These are phyloP conservation scores for Colletotrichum tropicicola DNA, from an alignment of 2,329 filamentous ascomycete genomes.

Conservation along the genomic window DNA sequence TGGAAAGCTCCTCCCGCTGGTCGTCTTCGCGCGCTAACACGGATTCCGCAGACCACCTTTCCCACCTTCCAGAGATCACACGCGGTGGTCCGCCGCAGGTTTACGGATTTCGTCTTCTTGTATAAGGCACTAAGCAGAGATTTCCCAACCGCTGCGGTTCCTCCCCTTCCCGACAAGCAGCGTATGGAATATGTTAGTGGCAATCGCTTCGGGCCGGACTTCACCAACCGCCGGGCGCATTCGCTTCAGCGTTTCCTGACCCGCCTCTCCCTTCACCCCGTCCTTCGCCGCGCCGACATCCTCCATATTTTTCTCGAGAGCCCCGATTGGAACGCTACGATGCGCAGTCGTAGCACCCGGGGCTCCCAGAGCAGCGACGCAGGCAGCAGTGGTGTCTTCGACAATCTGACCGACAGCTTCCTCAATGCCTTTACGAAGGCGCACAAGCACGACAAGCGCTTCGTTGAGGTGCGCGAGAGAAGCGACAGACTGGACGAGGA, in stretches of 20 bases:
- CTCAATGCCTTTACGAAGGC: conserved; percentile 98
- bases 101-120: conserved; percentile 97
- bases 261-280: conserved; percentile 86
- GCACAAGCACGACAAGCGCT: conserved; percentile 92
- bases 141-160: conserved; percentile 91
- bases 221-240: conserved; percentile 87
- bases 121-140: conserved; percentile 90
- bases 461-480: conserved; percentile 92
- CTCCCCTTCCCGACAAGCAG: conserved; percentile 96
- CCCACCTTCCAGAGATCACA: conserved; percentile 87
- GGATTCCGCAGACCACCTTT: conserved; percentile 82
- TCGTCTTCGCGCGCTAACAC: conserved; percentile 10
- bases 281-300: conserved; percentile 83
- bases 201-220: conserved; percentile 93
- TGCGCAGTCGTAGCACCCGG: conserved; percentile 80
- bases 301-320: conserved; percentile 92
- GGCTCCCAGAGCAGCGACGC: conserved; percentile 61
- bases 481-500: conserved; percentile 96
- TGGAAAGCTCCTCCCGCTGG: not conserved
- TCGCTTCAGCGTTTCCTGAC: conserved; percentile 92
- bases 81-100: conserved; percentile 85
- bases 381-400: conserved; percentile 78
- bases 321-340: conserved; percentile 95
- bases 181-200: conserved; percentile 99
- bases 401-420: conserved; percentile 94